Conservation (phyloP, 495 filamentous ascomycete genomes). For the Tuber brumale region DNA sequence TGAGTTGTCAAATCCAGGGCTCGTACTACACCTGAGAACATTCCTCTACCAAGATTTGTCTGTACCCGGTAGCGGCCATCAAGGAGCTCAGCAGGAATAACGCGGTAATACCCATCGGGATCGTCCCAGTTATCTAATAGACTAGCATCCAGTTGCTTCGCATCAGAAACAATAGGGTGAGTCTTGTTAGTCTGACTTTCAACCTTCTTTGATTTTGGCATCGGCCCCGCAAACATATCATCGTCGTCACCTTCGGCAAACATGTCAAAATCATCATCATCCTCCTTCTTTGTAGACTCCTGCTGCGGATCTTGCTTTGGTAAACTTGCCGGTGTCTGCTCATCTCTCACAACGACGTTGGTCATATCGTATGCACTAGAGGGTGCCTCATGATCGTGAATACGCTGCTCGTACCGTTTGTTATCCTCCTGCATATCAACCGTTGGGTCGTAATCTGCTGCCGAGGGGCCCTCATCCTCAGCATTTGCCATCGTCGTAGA, state of each 20-base stretch:
- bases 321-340: slow-evolving; percentile 49
- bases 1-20: slow-evolving; percentile 72
- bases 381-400: slow-evolving; percentile 52
- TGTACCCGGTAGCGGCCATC: slow-evolving; percentile 82
- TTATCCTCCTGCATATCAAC: slow-evolving; percentile 86
- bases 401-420: slow-evolving; percentile 59
- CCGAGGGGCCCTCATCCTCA: slow-evolving; percentile 75
- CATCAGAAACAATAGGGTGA: slow-evolving; percentile 49
- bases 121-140: slow-evolving; percentile 94
- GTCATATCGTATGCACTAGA: slow-evolving; percentile 59
- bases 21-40: slow-evolving; percentile 92
- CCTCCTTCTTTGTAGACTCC: slow-evolving; percentile 49
- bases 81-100: slow-evolving; percentile 80
- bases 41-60: slow-evolving; percentile 81
- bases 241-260: slow-evolving; percentile 86
- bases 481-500: slow-evolving; percentile 45
- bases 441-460: slow-evolving; percentile 92
- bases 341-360: slow-evolving; percentile 51
- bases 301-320: slow-evolving; percentile 43
- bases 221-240: slow-evolving; percentile 75
- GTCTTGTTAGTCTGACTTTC: slow-evolving; percentile 43
- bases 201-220: slow-evolving; percentile 46
- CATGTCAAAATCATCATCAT: slow-evolving; percentile 80
- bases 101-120: slow-evolving; percentile 88
- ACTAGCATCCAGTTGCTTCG: slow-evolving; percentile 64